Evolutionary conservation across 495 filamentous ascomycete genomes (phyloP), one percentile per base, ranked within the genome.

Genomic region (Aspergillus nanangensis): DNA sequence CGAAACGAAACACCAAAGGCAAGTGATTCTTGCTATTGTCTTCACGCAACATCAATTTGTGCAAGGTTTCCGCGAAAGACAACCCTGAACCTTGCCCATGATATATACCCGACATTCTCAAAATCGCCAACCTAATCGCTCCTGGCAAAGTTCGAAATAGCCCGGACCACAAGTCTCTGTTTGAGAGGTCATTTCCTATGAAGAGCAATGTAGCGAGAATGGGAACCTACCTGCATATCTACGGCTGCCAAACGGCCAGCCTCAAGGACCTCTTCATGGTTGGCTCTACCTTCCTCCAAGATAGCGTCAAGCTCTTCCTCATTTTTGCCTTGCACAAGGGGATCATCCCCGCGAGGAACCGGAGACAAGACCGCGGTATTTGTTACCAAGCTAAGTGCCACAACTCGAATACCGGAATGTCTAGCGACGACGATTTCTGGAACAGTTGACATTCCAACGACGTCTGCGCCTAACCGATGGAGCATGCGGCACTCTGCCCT

Each of bases 371-470:
- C 82, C 2, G 81, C 79, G 8, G 68, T 79, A 57, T 90, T 90
- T 14, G 86, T 90, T n/a, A 90, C 84, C 18, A 90, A 64, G 48
- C 84, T 88, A 50, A 88, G 75, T 24, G 84, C 86, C 33, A 88
- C 58, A n/a, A 89, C 81, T 23, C 78, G 70, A 44, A 90, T 72
- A 9, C 78, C 81, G 45, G 74, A 80, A 56, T 90, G 86, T 50
- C 86, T 73, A 11, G 86, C 86, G 14, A 84, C 80, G 39, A 88
- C 75, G 32, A 88, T 82, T 57, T 90, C 86, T 9, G 86, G 86
- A 13, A 89, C 82, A 5, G 85, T 88, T 14, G 82, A 86, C 86
- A 90, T 89, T 8, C 85, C 86, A 3, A 89, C 86, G 14, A 88
- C 62, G 61, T 90, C 85, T 20, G 83, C 85, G 7, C 84, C 85